Base-by-base conservation (phyloP, 805 yeast genomes). In the Lipomyces yamadae region DNA sequence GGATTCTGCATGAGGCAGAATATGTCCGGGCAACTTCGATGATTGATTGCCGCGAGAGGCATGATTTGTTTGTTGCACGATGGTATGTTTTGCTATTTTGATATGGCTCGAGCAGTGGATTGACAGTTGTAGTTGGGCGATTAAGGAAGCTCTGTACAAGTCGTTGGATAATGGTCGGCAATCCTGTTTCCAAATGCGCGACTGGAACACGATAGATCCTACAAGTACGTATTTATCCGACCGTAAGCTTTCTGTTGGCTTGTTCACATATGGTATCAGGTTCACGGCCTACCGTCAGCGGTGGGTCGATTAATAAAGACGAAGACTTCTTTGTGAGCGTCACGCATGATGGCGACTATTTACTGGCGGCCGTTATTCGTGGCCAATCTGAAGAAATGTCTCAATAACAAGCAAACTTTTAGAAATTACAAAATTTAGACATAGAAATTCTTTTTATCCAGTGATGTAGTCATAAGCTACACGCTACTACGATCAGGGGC, bases 131-230 rank as follows among this genome's bases (percentile, higher is more conserved):
- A 65, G 72, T 24, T 70, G 73, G 73, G 61, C 71, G 5, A 52
- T 66, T 30, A 70, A 70, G 54, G 73, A 70, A 52, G 69, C 72
- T 2, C 33, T 65, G 33, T 70, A 42, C 64, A 70, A 70, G 56
- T 37, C 72, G 13, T 32, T 70, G 24, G 71, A 70, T 32, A 18
- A 32, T 4, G 42, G 32, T 4, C 37, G 62, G 30, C 73, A 70
- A 61, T 34, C 29, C 4, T 57, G 24, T 33, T 70, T 70, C 42
- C 45, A 55, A 24, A 67, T 70, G 56, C 59, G 56, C 35, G 68
- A 67, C 15, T 70, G 73, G 73, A 24, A 53, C 35, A 66, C 71
- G n/a, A 56, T 68, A 7, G 58, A 54, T 13, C 10, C 50, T n/a
- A 13, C 6, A 3, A 42, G 45, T 52, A 15, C 15, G 55, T 52